Percentiles rank a stretch among this genome's conserved stretches.
phyloP scores from a whole-genome alignment of 1,139 yeast species.

The Pichia sp. region DNA sequence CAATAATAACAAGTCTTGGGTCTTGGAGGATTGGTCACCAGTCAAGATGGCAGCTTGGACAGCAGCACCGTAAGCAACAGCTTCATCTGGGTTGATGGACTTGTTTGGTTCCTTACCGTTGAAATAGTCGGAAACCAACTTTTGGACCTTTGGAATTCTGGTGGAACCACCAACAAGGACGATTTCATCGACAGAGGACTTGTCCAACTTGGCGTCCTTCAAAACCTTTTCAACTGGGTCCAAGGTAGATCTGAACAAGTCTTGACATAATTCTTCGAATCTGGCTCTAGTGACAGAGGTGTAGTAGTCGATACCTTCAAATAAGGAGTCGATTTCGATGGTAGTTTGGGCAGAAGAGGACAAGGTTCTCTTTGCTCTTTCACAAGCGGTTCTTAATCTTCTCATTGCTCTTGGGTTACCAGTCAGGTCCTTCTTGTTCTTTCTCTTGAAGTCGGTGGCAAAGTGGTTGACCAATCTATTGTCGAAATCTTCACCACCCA shows the following conservation, averaged over 20 bases:
- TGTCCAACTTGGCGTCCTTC: conserved; percentile 73
- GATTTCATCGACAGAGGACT: conserved; percentile 73
- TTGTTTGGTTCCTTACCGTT: conserved; percentile 85
- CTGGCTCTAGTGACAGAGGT: conserved; percentile 81
- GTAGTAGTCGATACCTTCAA: conserved; percentile 73
- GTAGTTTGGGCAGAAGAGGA: conserved; percentile 82
- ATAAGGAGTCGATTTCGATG: conserved; percentile 74
- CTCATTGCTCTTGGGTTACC: conserved; percentile 90
- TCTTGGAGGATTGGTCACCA: conserved; percentile 93
- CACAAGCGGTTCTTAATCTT: conserved; percentile 84
- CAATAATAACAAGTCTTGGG: conserved; percentile 92
- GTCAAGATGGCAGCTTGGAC: conserved; percentile 97
- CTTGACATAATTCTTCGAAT: conserved; percentile 81
- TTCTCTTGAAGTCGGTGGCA: conserved; percentile 89
- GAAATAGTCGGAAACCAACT: conserved; percentile 75
- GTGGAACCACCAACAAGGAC: conserved; percentile 89
- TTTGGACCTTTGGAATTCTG: conserved; percentile 87
- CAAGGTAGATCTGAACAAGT: conserved; percentile 73
- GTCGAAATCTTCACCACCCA: conserved; percentile 99
- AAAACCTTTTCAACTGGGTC: conserved; percentile 82
- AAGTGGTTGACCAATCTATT: conserved; percentile 90
- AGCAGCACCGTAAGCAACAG: conserved; percentile 97
- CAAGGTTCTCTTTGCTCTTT: conserved; percentile 83
- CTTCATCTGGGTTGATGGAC: conserved; percentile 97
- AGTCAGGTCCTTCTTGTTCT: conserved; percentile 86